A percentile compares a stretch with the other conserved stretches of the same genome.
Conservation (phyloP, 2,329 filamentous ascomycete genomes). For the Fusarium sp. region DNA sequence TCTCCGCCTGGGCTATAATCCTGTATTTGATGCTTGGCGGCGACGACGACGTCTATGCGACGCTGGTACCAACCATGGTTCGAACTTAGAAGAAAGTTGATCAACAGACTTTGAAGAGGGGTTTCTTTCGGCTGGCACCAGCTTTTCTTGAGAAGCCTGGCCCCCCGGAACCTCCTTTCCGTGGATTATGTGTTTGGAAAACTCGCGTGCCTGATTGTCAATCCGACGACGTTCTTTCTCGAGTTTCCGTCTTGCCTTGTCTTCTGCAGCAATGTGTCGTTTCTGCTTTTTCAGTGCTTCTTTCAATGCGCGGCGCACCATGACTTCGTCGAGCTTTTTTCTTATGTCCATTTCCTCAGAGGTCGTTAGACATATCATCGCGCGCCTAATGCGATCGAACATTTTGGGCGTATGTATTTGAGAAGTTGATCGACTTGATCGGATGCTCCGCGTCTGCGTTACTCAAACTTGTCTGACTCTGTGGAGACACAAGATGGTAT, state of each 20-base stretch:
- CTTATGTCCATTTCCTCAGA: background rate
- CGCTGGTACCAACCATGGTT: background rate
- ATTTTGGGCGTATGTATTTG: background rate
- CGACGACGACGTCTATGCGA: background rate
- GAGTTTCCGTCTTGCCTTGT: background rate
- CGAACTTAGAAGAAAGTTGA: background rate
- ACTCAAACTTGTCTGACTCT: too few species aligned
- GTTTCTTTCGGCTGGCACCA: background rate
- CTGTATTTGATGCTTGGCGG: too few species aligned
- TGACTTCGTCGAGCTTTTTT: background rate
- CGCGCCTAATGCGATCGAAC: background rate
- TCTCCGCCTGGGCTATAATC: accelerated
- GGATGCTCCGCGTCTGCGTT: background rate
- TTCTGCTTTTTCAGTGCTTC: background rate
- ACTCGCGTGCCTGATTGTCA: accelerated
- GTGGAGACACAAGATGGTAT: background rate
- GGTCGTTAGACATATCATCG: background rate
- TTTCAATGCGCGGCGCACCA: background rate
- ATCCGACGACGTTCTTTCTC: background rate
- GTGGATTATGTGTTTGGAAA: too few species aligned
- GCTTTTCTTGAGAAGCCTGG: background rate
- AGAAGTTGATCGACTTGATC: background rate
- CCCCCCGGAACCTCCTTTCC: background rate
- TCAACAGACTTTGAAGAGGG: background rate
- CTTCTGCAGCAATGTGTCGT: accelerated